A percentile compares a stretch with the other conserved stretches of the same genome.
phyloP scores from a whole-genome alignment of 1,284 basidiomycete genomes.

The Puccinia coronata region DNA sequence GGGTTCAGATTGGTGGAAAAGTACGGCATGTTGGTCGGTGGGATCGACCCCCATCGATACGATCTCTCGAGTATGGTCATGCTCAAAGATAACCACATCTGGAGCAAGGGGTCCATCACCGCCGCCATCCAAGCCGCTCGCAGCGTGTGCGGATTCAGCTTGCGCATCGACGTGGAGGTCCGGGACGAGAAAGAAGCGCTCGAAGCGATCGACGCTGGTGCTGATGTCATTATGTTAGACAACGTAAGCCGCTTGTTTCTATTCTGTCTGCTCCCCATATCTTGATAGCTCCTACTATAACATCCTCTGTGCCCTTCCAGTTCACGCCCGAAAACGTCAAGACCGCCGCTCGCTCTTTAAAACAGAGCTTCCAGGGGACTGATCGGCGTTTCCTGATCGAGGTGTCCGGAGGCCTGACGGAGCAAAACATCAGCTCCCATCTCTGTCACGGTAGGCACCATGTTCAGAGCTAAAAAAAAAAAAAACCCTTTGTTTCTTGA shows the following conservation, averaged over 20 bases:
- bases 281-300: too few relatives aligned
- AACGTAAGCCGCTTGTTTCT: conserved; percentile 66
- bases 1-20: conserved; percentile 97
- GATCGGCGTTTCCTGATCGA: conserved; percentile 82
- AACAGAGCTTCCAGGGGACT: conserved; percentile 68
- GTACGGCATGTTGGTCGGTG: conserved; percentile 97
- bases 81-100: conserved; percentile 99
- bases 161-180: conserved; percentile 93
- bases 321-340: conserved; percentile 76
- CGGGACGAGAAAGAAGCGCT: conserved; percentile 83
- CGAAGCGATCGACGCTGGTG: conserved; percentile 92
- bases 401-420: conserved; percentile 88
- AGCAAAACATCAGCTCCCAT: conserved; percentile 72
- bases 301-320: too few relatives aligned
- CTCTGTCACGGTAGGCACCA: conserved; percentile 70
- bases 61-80: conserved; percentile 99
- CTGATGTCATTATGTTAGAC: conserved; percentile 97
- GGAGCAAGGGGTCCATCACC: conserved; percentile 94
- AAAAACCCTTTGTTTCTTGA: too few relatives aligned
- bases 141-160: conserved; percentile 84
- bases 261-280: too few relatives aligned
- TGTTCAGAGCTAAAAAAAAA: too few relatives aligned
- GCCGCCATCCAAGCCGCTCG: conserved; percentile 81
- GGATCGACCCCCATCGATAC: conserved; percentile 93
- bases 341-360: conserved; percentile 69